Evolutionary conservation across 2,329 filamentous ascomycete species (phyloP), one percentile per base, ranked within the genome.

Genomic region (Monilinia fructigena): DNA sequence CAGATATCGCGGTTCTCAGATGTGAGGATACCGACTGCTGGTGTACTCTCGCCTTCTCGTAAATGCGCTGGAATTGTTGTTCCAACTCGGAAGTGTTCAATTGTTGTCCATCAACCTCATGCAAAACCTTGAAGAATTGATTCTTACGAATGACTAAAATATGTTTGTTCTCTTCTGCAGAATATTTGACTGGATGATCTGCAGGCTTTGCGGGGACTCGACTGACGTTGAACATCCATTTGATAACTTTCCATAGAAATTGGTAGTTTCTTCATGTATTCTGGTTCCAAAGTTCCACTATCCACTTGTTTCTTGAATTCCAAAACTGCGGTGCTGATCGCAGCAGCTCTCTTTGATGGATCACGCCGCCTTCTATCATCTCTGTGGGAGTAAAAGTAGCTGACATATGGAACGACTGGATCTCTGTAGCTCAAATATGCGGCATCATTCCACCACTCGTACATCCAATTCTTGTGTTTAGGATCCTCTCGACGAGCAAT

Each of bases 221-320:
- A 79, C 87, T 91, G 79, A 86, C 88, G 80, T 99, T 98, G 86
- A 99, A 99, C 95, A 99, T 99, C 86, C 89, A 98, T 81, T 81
- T 97, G 84, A 83, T 97, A 98, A 77, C 92, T 95, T 83, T 93
- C 93, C 95, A 99, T 99, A 79, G 93, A 95, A 76, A 98, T 94
- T 68, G 95, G 95, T 68, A 96, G 85, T 80, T 93, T 93, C 83
- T 96, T 96, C 93, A 99, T 97, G 81, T 97, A 98, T 80, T 99
- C 95, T 31, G 95, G 95, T 82, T 99, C 95, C 63, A 99, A 83
- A 10, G 87, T 88, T 71, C 89, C 88, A 54, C 79, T 78, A 76
- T 97, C 94, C 26, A 98, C 94, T 80, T 93, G 87, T 79, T 89
- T 90, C 86, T 97, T 97, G 84, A 99, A 99, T 77, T 96, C 92